Percentiles rank a stretch among this genome's conserved stretches.
These are phyloP conservation scores for Jamesozyma lodderae DNA, from an alignment of 805 yeast genomes.

Conservation along the genomic window DNA sequence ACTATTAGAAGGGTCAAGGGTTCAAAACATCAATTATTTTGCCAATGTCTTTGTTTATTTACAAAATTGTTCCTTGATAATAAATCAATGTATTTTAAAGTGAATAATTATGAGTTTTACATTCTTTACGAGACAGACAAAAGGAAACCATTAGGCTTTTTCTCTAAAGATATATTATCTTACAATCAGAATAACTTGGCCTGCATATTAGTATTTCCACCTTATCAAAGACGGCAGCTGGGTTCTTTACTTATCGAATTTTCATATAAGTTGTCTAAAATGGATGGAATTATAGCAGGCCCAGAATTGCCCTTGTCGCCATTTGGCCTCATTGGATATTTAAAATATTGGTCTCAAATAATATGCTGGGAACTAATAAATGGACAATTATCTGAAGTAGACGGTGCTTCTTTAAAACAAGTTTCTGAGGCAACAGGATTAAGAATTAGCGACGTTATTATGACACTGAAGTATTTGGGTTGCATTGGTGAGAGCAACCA, in stretches of 20 bases:
- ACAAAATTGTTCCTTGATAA: slow-evolving; percentile 84
- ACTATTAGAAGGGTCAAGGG: slow-evolving; percentile 66
- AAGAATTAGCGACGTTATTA: slow-evolving; percentile 49
- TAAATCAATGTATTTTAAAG: slow-evolving; percentile 75
- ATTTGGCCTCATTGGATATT: slow-evolving; percentile 66
- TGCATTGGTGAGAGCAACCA: slow-evolving; percentile 30
- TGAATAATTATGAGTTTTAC: slow-evolving; percentile 74
- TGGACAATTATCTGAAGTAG: slow-evolving; percentile 31
- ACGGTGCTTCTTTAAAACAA: slow-evolving; percentile 36
- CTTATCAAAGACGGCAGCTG: slow-evolving; percentile 68
- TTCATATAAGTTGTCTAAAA: slow-evolving; percentile 66
- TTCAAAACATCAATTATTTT: slow-evolving; percentile 49
- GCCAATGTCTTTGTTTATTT: slow-evolving; percentile 76
- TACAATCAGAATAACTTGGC: slow-evolving; percentile 78
- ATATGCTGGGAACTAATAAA: slow-evolving; percentile 37
- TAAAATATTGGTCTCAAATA: slow-evolving; percentile 63
- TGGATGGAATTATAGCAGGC: slow-evolving; percentile 61
- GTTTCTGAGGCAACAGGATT: slow-evolving; percentile 54
- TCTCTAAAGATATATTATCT: slow-evolving; percentile 76
- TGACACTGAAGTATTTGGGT: slow-evolving; percentile 50
- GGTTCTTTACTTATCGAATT: slow-evolving; percentile 79
- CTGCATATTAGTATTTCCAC: slow-evolving; percentile 86
- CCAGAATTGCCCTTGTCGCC: slow-evolving; percentile 89
- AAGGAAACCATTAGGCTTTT: slow-evolving; percentile 74
- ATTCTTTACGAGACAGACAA: slow-evolving; percentile 47